Evolutionary conservation across 768 basidiomycete species (phyloP).

Genomic region (Mycena sanguinolenta): DNA sequence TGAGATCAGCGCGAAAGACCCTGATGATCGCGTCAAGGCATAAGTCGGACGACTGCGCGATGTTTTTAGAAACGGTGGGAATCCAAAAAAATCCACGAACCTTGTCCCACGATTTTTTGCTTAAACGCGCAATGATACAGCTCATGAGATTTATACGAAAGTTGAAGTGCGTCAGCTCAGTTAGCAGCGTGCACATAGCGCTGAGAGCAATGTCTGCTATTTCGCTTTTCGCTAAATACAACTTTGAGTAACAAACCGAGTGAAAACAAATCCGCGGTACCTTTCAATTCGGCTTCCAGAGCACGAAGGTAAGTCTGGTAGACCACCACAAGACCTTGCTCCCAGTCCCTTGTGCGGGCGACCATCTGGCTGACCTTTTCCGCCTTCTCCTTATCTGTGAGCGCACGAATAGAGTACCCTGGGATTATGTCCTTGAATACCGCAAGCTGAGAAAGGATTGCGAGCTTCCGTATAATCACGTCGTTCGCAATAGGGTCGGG

Average conservation of each 20-base stretch:
- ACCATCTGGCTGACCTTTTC: conserved; percentile 98
- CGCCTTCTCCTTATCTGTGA: conserved; percentile 91
- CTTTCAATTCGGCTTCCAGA: conserved; percentile 90
- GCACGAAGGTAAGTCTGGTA: conserved; percentile 92
- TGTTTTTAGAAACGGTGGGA: conserved; percentile 31
- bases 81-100: conserved; percentile 58
- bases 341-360: conserved; percentile 90
- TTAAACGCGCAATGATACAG: conserved; percentile 84
- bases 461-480: conserved; percentile 84
- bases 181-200: conserved; percentile 89
- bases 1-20: conserved; percentile 87
- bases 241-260: conserved; percentile 26
- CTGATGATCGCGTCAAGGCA: conserved; percentile 86
- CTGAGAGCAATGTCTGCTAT: conserved; percentile 79
- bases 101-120: conserved; percentile 90
- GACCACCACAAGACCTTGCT: conserved; percentile 89
- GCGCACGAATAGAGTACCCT: conserved; percentile 92
- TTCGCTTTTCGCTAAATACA: conserved; percentile 68
- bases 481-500: conserved; percentile 85
- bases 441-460: conserved; percentile 90
- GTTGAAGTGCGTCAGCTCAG: conserved; percentile 94
- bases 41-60: conserved; percentile 80
- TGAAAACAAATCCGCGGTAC: conserved; percentile 52
- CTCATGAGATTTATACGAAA: conserved; percentile 94
- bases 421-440: conserved; percentile 98